phyloP scores from a whole-genome alignment of 768 basidiomycete species.

The Xanthoconium purpureum region DNA sequence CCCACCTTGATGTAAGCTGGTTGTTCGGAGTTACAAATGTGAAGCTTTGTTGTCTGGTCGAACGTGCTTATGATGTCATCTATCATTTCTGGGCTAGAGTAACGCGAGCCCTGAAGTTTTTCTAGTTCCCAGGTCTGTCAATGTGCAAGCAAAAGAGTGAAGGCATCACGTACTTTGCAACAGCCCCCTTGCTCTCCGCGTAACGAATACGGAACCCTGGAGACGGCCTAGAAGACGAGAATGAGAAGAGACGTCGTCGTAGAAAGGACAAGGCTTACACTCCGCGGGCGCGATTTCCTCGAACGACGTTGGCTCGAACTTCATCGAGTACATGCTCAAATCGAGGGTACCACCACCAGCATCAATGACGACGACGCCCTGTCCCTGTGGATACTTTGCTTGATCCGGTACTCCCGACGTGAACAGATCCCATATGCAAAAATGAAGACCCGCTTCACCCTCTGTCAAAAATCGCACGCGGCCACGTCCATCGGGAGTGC shows the following conservation, averaged over 20 bases:
- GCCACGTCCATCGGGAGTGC: conserved; percentile 33
- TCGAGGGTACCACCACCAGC: conserved; percentile 45
- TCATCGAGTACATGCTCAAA: conserved; percentile 41
- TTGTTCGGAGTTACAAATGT: conserved; percentile 33
- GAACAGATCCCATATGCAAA: conserved; percentile 41
- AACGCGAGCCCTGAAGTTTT: conserved; percentile 27
- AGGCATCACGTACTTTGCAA: conserved; percentile 28
- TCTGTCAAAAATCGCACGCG: conserved; percentile 55
- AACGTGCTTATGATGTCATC: conserved; percentile 32
- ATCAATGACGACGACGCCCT: conserved; percentile 44
- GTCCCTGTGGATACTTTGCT: conserved; percentile 13
- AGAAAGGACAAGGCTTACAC: conserved; percentile 18
- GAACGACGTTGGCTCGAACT: conserved; percentile 30
- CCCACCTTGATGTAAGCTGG: conserved; percentile 40
- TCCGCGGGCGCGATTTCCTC: conserved; percentile 35
- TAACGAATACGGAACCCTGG: conserved; percentile 39
- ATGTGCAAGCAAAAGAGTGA: too few relatives aligned
- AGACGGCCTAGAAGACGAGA: conserved; percentile 30
- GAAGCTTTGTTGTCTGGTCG: conserved; percentile 36
- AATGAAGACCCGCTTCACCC: conserved; percentile 59
- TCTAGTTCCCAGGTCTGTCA: conserved; percentile 13
- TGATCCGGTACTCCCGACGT: conserved; percentile 10
- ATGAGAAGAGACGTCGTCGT: neutral
- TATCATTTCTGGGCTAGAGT: conserved; percentile 30
- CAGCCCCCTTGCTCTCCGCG: conserved; percentile 26